These are phyloP conservation scores for Zygnema cylindricum DNA, from an alignment of 139 green algal species.

Conservation along the genomic window DNA sequence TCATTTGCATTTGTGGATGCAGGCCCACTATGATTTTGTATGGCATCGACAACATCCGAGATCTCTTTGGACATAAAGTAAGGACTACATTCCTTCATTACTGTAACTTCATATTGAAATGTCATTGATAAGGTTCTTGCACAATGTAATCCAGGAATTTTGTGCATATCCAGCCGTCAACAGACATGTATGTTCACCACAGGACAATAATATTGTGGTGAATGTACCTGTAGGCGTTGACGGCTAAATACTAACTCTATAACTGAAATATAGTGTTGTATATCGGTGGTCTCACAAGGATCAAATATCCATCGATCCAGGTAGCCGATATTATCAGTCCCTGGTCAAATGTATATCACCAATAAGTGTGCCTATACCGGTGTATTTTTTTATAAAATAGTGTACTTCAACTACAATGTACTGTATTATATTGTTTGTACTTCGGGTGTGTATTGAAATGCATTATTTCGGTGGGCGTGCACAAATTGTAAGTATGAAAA, in stretches of 20 bases:
- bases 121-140: background rate
- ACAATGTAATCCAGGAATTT: background rate
- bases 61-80: conserved; percentile 97
- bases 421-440: too few relatives aligned
- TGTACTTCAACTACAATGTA: too few relatives aligned
- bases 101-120: background rate
- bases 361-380: too few relatives aligned
- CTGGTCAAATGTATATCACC: too few relatives aligned
- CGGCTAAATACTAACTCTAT: background rate
- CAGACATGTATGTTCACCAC: background rate
- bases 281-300: background rate
- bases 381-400: too few relatives aligned
- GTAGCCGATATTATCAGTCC: too few relatives aligned
- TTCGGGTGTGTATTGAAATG: too few relatives aligned
- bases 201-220: background rate
- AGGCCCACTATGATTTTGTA: conserved; percentile 99
- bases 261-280: too few relatives aligned
- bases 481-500: too few relatives aligned
- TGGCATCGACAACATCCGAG: conserved; percentile 97
- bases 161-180: background rate
- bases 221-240: background rate
- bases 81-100: background rate
- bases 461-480: too few relatives aligned
- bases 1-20: conserved; percentile 9
- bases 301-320: background rate